Conservation (phyloP, 768 basidiomycete genomes). For the Flagelloscypha sp. region DNA sequence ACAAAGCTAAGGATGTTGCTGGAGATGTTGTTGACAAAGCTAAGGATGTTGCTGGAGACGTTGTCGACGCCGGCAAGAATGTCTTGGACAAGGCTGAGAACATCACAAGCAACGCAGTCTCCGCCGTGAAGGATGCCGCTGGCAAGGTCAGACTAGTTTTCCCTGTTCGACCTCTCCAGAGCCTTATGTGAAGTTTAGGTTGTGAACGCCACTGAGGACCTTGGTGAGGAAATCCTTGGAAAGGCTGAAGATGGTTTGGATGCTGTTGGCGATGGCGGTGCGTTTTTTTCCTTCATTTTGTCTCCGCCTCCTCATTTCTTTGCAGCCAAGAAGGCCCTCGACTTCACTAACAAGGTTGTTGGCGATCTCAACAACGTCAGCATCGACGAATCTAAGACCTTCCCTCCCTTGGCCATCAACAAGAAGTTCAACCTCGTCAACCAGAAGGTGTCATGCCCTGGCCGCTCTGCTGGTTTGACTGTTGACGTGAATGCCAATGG, state of each 20-base stretch:
- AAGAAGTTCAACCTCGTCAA: constrained; percentile 24
- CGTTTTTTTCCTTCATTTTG: neutral
- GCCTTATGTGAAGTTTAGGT: too few relatives aligned
- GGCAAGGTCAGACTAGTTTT: too few relatives aligned
- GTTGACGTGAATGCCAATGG: constrained; percentile 11
- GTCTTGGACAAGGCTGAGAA: too few relatives aligned
- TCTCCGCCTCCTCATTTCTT: too few relatives aligned
- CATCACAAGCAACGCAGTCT: too few relatives aligned
- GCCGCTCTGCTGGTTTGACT: constrained; percentile 11
- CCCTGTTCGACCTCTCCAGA: too few relatives aligned
- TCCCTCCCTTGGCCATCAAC: constrained; percentile 24
- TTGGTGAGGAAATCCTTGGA: too few relatives aligned
- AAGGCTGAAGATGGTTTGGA: neutral
- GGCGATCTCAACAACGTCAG: constrained; percentile 22
- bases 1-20: constrained; percentile 1
- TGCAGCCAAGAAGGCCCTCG: too few relatives aligned
- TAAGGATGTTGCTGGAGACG: too few relatives aligned
- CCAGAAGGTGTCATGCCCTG: constrained; percentile 15
- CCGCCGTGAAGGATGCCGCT: too few relatives aligned
- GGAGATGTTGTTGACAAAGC: constrained; percentile 1
- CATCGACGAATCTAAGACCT: constrained; percentile 19
- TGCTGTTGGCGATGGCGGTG: neutral
- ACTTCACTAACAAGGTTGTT: constrained; percentile 18
- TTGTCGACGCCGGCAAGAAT: constrained; percentile 6
- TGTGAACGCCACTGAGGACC: too few relatives aligned